Conservation (phyloP, 2,329 filamentous ascomycete genomes). For the Neoascochyta sp. region DNA sequence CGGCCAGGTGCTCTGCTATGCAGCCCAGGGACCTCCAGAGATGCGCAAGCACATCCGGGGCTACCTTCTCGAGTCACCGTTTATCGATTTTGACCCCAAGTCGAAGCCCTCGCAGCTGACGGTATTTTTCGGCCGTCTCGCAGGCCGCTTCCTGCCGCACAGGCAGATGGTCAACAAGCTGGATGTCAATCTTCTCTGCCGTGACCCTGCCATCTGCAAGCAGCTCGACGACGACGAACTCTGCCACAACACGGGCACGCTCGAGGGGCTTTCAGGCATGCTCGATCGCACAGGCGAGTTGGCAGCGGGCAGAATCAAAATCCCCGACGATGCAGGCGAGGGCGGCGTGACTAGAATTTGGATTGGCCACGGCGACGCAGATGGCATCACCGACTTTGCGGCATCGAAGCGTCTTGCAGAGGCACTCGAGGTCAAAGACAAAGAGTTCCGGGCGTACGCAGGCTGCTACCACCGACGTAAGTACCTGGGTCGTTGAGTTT, state of each 20-base stretch:
- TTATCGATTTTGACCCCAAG: conserved; percentile 67
- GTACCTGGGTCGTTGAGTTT: conserved; percentile 16
- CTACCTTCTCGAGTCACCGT: conserved; percentile 73
- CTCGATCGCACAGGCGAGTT: conserved; percentile 68
- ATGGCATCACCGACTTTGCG: conserved; percentile 64
- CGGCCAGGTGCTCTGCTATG: conserved; percentile 66
- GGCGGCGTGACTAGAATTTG: conserved; percentile 62
- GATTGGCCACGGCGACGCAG: conserved; percentile 72
- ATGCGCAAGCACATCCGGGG: conserved; percentile 63
- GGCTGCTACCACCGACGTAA: conserved; percentile 71
- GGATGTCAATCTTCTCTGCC: conserved; percentile 60
- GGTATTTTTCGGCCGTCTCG: conserved; percentile 64
- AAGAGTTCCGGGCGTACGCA: conserved; percentile 67
- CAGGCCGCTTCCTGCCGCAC: conserved; percentile 62
- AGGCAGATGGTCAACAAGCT: conserved; percentile 65
- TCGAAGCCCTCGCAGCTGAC: conserved; percentile 62
- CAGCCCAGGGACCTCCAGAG: conserved; percentile 45
- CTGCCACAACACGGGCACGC: conserved; percentile 77
- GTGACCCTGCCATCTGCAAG: conserved; percentile 62
- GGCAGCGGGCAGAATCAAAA: conserved; percentile 51
- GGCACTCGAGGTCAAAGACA: conserved; percentile 58
- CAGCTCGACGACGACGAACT: conserved; percentile 64
- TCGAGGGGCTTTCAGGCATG: conserved; percentile 75
- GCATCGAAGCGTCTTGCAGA: conserved; percentile 64
- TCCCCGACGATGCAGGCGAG: conserved; percentile 44